These are phyloP conservation scores for Xanthoconium separans DNA, from an alignment of 1,284 basidiomycete species.

Conservation along the genomic window DNA sequence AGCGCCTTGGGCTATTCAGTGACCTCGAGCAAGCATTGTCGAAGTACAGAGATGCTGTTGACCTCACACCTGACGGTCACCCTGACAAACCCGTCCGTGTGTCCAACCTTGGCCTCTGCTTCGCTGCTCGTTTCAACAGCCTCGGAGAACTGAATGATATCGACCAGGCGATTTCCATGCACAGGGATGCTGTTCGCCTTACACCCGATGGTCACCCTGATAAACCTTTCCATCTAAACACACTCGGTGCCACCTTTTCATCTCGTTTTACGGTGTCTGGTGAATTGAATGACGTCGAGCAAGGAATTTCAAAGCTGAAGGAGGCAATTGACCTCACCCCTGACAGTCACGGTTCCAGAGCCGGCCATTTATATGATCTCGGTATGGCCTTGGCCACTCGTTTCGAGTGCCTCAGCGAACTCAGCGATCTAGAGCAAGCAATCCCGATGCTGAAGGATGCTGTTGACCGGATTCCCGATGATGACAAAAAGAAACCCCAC, in stretches of 20 bases:
- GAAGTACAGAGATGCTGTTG: not conserved
- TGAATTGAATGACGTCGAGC: not conserved
- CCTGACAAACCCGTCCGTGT: not conserved
- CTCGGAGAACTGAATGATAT: not conserved
- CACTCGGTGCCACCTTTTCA: not conserved
- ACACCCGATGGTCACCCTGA: not conserved
- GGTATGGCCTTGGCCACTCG: not conserved
- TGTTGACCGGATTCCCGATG: not conserved
- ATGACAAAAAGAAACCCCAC: not conserved
- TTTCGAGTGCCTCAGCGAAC: not conserved
- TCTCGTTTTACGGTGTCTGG: not conserved
- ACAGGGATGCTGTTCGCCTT: not conserved
- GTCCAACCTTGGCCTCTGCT: not conserved
- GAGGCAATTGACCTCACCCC: not conserved
- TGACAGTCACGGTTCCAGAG: not conserved
- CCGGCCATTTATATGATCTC: not conserved
- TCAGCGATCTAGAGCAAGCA: not conserved
- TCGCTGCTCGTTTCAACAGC: not conserved
- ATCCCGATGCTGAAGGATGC: not conserved
- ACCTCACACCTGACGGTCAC: not conserved
- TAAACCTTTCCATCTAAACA: not conserved
- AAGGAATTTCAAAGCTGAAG: not conserved
- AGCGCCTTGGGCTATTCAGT: not conserved
- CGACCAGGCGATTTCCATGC: not conserved
- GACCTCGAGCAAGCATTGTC: not conserved